Evolutionary conservation across 2,329 filamentous ascomycete genomes (phyloP).

Genomic region (Fonsecaea multimorphosa): DNA sequence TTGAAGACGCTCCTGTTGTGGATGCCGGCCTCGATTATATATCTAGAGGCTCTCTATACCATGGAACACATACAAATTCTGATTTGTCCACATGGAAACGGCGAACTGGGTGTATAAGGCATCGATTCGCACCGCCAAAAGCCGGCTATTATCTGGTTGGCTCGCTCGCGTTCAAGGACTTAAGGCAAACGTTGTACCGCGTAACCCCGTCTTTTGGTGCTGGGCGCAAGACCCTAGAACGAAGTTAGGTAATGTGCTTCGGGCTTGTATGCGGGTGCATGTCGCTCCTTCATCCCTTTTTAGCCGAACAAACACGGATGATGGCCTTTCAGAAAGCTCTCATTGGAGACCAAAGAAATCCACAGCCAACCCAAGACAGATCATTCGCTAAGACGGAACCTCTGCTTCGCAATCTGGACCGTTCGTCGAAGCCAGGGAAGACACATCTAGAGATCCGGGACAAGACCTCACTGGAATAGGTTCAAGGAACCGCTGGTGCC

Average conservation of each 20-base stretch:
- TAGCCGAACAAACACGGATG: background rate
- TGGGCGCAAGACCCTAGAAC: background rate
- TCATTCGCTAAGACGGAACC: background rate
- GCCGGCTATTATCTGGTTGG: slow-evolving; percentile 5
- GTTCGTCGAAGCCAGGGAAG: background rate
- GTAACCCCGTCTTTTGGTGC: background rate
- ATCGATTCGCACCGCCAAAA: background rate
- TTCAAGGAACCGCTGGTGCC: background rate
- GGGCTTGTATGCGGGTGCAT: background rate
- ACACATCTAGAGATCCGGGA: background rate
- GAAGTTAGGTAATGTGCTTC: background rate
- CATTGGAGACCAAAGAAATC: background rate
- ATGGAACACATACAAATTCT: background rate
- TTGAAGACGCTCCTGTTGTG: background rate
- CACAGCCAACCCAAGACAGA: background rate
- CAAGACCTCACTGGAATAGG: background rate
- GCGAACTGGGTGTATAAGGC: background rate
- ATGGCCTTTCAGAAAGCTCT: background rate
- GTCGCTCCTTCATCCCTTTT: background rate
- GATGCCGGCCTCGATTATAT: background rate
- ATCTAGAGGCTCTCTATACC: background rate
- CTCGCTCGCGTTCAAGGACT: background rate
- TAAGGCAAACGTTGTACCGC: background rate
- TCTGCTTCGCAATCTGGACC: background rate
- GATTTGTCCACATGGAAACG: slow-evolving; percentile 3